These are phyloP conservation scores for Globisporangium heterothallicum DNA, from an alignment of 352 stramenopile species.

Conservation along the genomic window DNA sequence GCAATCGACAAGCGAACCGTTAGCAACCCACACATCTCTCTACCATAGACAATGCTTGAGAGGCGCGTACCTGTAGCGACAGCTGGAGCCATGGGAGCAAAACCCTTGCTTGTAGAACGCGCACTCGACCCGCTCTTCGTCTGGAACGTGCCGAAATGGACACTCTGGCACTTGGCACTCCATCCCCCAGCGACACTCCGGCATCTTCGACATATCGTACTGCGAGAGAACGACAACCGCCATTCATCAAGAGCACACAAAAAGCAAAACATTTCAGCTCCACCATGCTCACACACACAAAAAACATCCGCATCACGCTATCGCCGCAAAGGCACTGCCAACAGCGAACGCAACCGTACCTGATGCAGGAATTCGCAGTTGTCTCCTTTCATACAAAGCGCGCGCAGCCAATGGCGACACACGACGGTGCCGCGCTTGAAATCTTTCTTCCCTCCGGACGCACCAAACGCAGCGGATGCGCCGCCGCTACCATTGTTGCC, in stretches of 20 bases:
- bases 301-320: background rate
- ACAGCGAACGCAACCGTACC: slow-evolving; percentile 1
- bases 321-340: too few species aligned
- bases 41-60: too few species aligned
- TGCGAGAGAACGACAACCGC: too few species aligned
- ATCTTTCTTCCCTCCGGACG: slow-evolving; percentile 59
- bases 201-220: slow-evolving; percentile 97
- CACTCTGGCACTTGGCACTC: slow-evolving; percentile 96
- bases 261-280: background rate
- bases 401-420: slow-evolving; percentile 96
- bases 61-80: slow-evolving; percentile 73
- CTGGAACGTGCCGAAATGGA: slow-evolving; percentile 94
- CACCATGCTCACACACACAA: slow-evolving; percentile 1
- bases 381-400: slow-evolving; percentile 97
- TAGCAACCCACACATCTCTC: too few species aligned
- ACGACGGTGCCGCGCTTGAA: slow-evolving; percentile 94
- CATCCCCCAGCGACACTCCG: slow-evolving; percentile 95
- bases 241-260: background rate
- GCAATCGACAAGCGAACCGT: too few species aligned
- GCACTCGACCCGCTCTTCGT: slow-evolving; percentile 95
- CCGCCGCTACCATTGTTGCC: slow-evolving; percentile 27
- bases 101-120: slow-evolving; percentile 98
- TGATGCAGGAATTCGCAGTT: slow-evolving; percentile 96
- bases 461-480: slow-evolving; percentile 25
- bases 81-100: slow-evolving; percentile 96